These are phyloP conservation scores for Parafenestella ontariensis DNA, from an alignment of 2,329 filamentous ascomycete species.

Conservation along the genomic window DNA sequence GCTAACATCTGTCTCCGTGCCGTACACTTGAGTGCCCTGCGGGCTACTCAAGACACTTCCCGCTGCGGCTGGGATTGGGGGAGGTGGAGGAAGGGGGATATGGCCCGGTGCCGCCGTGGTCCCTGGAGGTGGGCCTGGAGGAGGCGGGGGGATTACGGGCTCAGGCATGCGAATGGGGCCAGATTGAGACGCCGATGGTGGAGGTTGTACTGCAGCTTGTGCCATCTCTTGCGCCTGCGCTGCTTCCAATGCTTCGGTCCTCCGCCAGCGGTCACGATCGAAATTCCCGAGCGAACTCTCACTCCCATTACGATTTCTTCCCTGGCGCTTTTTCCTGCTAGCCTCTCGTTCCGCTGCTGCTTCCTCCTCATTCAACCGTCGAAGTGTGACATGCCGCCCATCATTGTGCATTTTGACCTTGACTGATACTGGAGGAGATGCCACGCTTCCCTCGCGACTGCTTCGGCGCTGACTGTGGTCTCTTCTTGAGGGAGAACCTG, in stretches of 20 bases:
- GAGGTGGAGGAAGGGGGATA: slow-evolving; percentile 40
- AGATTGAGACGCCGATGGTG: slow-evolving; percentile 36
- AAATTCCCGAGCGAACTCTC: slow-evolving; percentile 48
- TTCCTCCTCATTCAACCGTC: slow-evolving; percentile 67
- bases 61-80: slow-evolving; percentile 40
- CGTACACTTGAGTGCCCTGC: slow-evolving; percentile 42
- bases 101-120: slow-evolving; percentile 17
- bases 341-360: slow-evolving; percentile 66
- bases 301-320: slow-evolving; percentile 48
- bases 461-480: slow-evolving; percentile 37
- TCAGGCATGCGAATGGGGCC: slow-evolving; percentile 39
- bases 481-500: slow-evolving; percentile 38
- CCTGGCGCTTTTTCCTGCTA: slow-evolving; percentile 56
- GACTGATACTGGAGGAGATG: slow-evolving; percentile 67
- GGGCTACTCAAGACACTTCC: slow-evolving; percentile 47
- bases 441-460: slow-evolving; percentile 53
- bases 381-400: slow-evolving; percentile 67
- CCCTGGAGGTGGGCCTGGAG: slow-evolving; percentile 40
- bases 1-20: slow-evolving; percentile 49
- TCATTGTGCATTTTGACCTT: slow-evolving; percentile 72
- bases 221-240: slow-evolving; percentile 42
- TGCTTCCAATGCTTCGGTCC: slow-evolving; percentile 47
- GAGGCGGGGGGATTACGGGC: slow-evolving; percentile 39
- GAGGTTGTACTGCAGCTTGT: slow-evolving; percentile 31
- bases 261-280: slow-evolving; percentile 49